Evolutionary conservation across 345 rosid genomes (phyloP).

Genomic region (Gossypium bickii): DNA sequence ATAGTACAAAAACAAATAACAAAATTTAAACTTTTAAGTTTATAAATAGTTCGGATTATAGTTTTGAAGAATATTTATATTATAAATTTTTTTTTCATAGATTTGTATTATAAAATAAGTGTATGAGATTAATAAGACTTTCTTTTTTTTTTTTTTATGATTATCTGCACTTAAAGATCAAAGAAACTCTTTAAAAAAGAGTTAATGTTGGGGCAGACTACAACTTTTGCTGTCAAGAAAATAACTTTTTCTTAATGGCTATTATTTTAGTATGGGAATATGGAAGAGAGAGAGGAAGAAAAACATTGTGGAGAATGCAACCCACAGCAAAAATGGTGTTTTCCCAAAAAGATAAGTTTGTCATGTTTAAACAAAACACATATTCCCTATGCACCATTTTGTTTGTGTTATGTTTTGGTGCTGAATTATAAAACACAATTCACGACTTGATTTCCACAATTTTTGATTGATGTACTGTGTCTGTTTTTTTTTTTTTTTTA

Average conservation of each 20-base stretch:
- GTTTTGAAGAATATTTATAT: too few relatives aligned
- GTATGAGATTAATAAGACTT: too few relatives aligned
- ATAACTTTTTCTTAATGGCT: background rate
- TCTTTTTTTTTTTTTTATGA: too few relatives aligned
- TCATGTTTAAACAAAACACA: background rate
- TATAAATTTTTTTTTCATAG: too few relatives aligned
- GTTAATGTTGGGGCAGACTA: background rate
- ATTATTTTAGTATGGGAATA: background rate
- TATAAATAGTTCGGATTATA: too few relatives aligned
- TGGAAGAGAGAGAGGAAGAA: background rate
- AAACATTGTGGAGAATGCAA: constrained; percentile 2
- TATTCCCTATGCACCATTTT: background rate
- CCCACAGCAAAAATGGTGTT: background rate
- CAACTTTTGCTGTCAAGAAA: background rate
- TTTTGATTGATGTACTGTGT: background rate
- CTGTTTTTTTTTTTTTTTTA: background rate
- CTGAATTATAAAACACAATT: background rate
- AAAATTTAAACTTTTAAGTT: too few relatives aligned
- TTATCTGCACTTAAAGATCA: background rate
- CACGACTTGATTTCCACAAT: background rate
- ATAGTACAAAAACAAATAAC: too few relatives aligned
- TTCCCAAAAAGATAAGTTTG: background rate
- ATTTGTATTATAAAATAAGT: too few relatives aligned
- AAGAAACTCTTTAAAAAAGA: background rate
- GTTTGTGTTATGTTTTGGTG: constrained; percentile 1